Conservation (phyloP, 306 rosid genomes). For the Astragalus membranaceus region DNA sequence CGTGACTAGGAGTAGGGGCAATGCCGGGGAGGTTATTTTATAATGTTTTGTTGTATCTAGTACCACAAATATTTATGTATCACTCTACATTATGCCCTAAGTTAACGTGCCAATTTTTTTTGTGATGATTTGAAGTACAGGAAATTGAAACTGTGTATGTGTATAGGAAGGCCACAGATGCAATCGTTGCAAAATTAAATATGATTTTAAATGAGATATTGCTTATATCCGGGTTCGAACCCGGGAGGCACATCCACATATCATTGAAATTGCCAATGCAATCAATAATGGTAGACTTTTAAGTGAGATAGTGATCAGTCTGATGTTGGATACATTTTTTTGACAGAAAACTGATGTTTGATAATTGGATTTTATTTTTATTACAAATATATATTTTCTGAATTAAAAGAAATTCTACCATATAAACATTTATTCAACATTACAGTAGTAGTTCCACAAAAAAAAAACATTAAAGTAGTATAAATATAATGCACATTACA, state of each 20-base stretch:
- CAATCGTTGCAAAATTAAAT: background rate
- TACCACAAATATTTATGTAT: constrained; percentile 6
- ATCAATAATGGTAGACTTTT: background rate
- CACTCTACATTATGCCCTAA: constrained; percentile 12
- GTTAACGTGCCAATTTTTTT: background rate
- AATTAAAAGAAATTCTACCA: background rate
- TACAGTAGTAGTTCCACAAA: background rate
- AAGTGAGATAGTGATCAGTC: background rate
- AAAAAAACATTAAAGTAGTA: background rate
- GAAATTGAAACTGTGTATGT: background rate
- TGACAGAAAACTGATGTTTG: too few species aligned
- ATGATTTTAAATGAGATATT: background rate
- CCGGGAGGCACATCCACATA: too few species aligned
- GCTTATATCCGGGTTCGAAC: too few species aligned
- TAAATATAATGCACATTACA: background rate
- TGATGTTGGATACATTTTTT: background rate
- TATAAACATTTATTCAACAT: background rate
- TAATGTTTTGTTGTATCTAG: constrained; percentile 21
- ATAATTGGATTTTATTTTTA: background rate
- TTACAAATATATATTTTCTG: background rate
- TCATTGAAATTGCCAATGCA: too few species aligned
- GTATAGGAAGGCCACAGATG: background rate
- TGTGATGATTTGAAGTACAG: background rate
- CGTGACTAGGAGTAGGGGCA: constrained; percentile 21
- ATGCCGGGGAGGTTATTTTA: background rate